Percentiles rank a stretch among this genome's conserved stretches.
These are phyloP conservation scores for Pichia paraexigua DNA, from an alignment of 805 yeast species.

Conservation along the genomic window DNA sequence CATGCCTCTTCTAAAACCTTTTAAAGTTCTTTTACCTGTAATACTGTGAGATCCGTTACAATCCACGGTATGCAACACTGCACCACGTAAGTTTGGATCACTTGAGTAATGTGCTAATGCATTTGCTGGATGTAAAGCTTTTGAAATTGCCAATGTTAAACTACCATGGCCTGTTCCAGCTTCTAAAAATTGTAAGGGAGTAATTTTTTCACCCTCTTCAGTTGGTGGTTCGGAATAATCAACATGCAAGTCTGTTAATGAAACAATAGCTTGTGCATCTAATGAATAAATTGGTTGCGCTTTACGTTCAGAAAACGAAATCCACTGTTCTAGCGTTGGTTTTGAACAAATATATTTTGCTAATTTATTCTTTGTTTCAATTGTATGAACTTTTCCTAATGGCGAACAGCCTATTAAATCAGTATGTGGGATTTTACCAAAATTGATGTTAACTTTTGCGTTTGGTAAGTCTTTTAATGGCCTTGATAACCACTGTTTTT, in stretches of 20 bases:
- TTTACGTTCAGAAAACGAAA: slow-evolving; percentile 32
- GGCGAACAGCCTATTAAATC: slow-evolving; percentile 33
- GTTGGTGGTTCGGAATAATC: slow-evolving; percentile 18
- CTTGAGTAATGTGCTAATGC: slow-evolving; percentile 20
- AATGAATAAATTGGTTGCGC: slow-evolving; percentile 46
- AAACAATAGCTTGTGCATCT: slow-evolving; percentile 41
- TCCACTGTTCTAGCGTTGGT: slow-evolving; percentile 42
- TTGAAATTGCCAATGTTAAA: slow-evolving; percentile 35
- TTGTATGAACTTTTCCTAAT: slow-evolving; percentile 22
- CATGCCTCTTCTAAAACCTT: slow-evolving; percentile 35
- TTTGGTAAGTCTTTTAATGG: slow-evolving; percentile 17
- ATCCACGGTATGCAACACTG: slow-evolving; percentile 40
- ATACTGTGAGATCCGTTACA: slow-evolving; percentile 32
- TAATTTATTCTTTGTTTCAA: slow-evolving; percentile 10
- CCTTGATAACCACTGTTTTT: slow-evolving; percentile 25
- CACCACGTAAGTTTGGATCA: slow-evolving; percentile 29
- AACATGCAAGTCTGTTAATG: slow-evolving; percentile 38
- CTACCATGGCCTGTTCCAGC: slow-evolving; percentile 55
- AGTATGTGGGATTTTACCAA: slow-evolving; percentile 29
- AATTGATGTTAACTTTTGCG: slow-evolving; percentile 14
- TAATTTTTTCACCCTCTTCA: slow-evolving; percentile 6
- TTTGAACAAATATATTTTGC: slow-evolving; percentile 28
- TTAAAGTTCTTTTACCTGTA: slow-evolving; percentile 34
- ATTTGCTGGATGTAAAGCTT: slow-evolving; percentile 37
- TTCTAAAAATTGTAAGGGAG: slow-evolving; percentile 37